Conservation (phyloP, 768 basidiomycete species). For the Amanita rimosa region DNA sequence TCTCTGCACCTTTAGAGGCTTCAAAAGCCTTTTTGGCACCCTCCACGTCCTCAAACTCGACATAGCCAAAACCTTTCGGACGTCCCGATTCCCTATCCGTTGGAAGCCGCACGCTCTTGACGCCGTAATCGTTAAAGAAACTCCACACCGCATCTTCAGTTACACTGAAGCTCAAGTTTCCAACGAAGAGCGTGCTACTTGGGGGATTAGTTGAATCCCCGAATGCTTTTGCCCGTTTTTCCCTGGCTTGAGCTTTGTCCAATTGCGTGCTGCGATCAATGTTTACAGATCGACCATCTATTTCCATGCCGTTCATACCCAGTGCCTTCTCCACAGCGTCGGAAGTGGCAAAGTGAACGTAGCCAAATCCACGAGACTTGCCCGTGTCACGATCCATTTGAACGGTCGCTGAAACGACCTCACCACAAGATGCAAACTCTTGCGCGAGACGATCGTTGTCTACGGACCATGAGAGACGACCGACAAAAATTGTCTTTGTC, state of each 20-base stretch:
- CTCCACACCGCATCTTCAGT: slow-evolving; percentile 84
- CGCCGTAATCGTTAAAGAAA: slow-evolving; percentile 80
- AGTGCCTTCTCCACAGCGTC: slow-evolving; percentile 77
- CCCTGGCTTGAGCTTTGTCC: slow-evolving; percentile 41
- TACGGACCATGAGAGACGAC: slow-evolving; percentile 90
- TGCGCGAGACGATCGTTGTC: slow-evolving; percentile 91
- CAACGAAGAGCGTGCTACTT: slow-evolving; percentile 76
- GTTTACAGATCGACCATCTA: slow-evolving; percentile 84
- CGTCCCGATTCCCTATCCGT: slow-evolving; percentile 87
- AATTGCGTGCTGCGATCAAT: slow-evolving; percentile 69
- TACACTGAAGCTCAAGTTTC: slow-evolving; percentile 75
- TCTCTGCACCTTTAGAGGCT: slow-evolving; percentile 55
- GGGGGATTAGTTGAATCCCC: slow-evolving; percentile 59
- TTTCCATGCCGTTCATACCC: slow-evolving; percentile 71
- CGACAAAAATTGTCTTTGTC: slow-evolving; percentile 77
- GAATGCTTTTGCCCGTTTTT: slow-evolving; percentile 68
- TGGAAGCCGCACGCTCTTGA: slow-evolving; percentile 82
- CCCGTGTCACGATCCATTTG: slow-evolving; percentile 75
- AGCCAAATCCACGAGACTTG: slow-evolving; percentile 77
- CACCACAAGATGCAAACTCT: slow-evolving; percentile 85
- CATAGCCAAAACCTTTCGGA: slow-evolving; percentile 94
- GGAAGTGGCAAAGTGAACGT: slow-evolving; percentile 63
- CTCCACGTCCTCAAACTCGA: slow-evolving; percentile 81
- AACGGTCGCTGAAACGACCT: slow-evolving; percentile 84
- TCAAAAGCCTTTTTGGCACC: slow-evolving; percentile 73